Evolutionary conservation across 2,329 filamentous ascomycete species (phyloP).

Genomic region (Hirsutella rhossiliensis): DNA sequence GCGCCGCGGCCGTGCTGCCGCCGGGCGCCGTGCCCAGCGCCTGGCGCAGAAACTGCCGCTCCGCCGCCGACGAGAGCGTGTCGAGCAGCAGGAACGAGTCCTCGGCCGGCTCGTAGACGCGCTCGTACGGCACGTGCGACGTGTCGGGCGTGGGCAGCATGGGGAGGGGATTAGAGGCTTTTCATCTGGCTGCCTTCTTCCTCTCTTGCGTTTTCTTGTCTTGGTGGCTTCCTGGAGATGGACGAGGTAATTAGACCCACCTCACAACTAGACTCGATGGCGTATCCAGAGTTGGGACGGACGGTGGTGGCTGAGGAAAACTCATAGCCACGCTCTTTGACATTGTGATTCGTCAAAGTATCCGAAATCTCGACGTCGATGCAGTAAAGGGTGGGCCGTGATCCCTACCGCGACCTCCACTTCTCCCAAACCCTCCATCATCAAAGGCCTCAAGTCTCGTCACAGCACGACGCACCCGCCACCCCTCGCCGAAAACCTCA

Average conservation of each 20-base stretch:
- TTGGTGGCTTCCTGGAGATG: no score
- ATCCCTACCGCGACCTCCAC: no score
- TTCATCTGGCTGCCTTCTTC: not conserved
- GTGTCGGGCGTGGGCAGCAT: conserved; percentile 95
- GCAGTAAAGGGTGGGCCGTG: no score
- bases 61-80: conserved; percentile 62
- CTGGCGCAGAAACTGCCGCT: conserved; percentile 54
- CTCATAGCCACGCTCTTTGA: no score
- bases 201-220: no score
- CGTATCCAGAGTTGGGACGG: no score
- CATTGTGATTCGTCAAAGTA: no score
- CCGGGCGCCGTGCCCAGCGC: no score
- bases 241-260: no score
- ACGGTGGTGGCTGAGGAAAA: no score
- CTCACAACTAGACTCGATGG: no score
- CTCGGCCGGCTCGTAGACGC: conserved; percentile 90
- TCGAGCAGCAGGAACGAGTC: conserved; percentile 93
- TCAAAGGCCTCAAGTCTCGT: conserved; percentile 4
- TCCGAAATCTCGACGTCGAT: no score
- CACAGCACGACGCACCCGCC: conserved; percentile 18
- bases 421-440: not conserved
- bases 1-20: conserved; percentile 21
- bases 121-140: conserved; percentile 76
- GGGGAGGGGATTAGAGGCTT: not conserved
- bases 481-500: conserved; percentile 12